A percentile compares a stretch with the other conserved stretches of the same genome.
Evolutionary conservation across 2,329 filamentous ascomycete species (phyloP).

Genomic region (Colletotrichum tabaci): DNA sequence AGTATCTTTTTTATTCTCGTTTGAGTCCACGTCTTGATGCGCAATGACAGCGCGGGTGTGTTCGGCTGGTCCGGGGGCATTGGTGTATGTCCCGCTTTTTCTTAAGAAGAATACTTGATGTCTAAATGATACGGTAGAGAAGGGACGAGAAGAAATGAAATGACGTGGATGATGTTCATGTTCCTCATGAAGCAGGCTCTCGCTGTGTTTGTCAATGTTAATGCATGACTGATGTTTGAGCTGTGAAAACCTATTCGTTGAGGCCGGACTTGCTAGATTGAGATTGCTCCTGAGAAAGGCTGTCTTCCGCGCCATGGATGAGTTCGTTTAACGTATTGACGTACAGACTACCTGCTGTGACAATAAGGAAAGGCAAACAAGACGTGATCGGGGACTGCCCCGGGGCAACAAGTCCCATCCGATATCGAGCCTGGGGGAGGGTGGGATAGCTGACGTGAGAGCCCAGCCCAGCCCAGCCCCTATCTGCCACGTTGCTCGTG

Average conservation of each 20-base stretch:
- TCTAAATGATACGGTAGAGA: slow-evolving; percentile 36
- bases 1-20: slow-evolving; percentile 2
- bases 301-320: not conserved
- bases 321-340: not conserved
- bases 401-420: not conserved
- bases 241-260: not conserved
- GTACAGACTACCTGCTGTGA: not conserved
- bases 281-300: too few relatives aligned
- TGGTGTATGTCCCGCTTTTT: slow-evolving; percentile 25
- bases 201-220: not conserved
- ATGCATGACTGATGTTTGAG: not conserved
- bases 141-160: slow-evolving; percentile 34
- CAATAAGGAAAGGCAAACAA: not conserved
- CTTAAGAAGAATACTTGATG: slow-evolving; percentile 16
- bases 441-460: not conserved
- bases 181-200: not conserved
- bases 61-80: slow-evolving; percentile 48
- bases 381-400: not conserved
- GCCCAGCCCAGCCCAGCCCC: not conserved
- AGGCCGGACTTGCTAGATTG: not conserved
- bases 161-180: slow-evolving; percentile 34
- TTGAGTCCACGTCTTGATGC: slow-evolving; percentile 34
- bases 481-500: not conserved
- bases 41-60: slow-evolving; percentile 32
- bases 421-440: not conserved